Base-by-base conservation (phyloP, 495 filamentous ascomycete genomes). In the Trypethelium eluteriae region DNA sequence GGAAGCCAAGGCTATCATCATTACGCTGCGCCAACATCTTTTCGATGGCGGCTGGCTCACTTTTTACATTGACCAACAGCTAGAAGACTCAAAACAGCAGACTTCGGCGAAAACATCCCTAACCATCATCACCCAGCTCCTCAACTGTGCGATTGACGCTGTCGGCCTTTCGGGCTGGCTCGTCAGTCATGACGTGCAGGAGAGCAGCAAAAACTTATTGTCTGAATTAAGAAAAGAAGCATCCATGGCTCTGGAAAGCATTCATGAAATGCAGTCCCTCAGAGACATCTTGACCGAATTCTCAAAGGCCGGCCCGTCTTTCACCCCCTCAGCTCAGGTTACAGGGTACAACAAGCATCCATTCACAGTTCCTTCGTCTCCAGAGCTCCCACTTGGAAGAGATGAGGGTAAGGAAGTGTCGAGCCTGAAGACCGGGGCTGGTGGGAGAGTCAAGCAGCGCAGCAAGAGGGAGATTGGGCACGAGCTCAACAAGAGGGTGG, bases 91-190 rank as follows among this genome's bases (percentile, higher is more conserved):
- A 11, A 34, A 18, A 41, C 62, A 62, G 81, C 82, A 38, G 77
- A 83, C 3, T 18, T 10, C 12, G 83, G 85, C 63, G 74, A 80
- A 36, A 81, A 83, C 3, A n/a, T 71, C 75, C 10, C 72, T 82
- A n/a, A 64, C 62, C 44, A 67, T 75, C 49, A 85, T 91, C 65
- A 81, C 83, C 39, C 83, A 86, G 64, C 77, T 95, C 7, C 81
- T 96, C 41, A 88, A 84, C 71, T 86, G 87, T 69, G 86, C 89
- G 49, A 81, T 96, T 10, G 92, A 97, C 77, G 86, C 90, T 10
- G 83, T 96, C n/a, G 91, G 92, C 10, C 81, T 89, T 18, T 87
- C 83, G 12, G 90, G 91, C 38, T 97, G 90, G 89, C 84, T 96
- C 63, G 79, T 95, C 57, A 79, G 71, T 9, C 50, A 59, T 35